phyloP scores from a whole-genome alignment of 352 stramenopile genomes.

The Phytophthora pini region DNA sequence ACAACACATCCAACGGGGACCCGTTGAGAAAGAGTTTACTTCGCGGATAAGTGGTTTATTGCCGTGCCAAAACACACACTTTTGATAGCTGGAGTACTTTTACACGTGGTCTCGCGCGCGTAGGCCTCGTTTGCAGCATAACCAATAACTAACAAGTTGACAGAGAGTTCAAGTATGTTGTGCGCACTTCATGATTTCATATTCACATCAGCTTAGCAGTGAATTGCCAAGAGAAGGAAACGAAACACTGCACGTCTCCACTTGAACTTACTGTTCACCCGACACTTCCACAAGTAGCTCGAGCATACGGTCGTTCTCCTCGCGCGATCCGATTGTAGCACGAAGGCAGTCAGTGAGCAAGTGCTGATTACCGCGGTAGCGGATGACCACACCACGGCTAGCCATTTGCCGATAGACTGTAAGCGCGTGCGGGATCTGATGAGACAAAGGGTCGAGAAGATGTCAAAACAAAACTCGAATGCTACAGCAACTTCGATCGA shows the following conservation, averaged over 20 bases:
- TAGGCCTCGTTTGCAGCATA: too few species aligned
- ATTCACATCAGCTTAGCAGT: neutral
- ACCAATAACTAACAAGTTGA: too few species aligned
- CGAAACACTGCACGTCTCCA: neutral
- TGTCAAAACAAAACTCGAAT: constrained; percentile 9
- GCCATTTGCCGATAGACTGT: constrained; percentile 96
- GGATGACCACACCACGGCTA: constrained; percentile 94
- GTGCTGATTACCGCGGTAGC: constrained; percentile 97
- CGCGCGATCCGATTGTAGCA: constrained; percentile 93
- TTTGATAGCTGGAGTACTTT: neutral
- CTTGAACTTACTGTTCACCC: constrained; percentile 46
- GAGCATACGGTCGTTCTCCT: constrained; percentile 96
- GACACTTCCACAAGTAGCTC: constrained; percentile 78
- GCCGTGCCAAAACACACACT: neutral
- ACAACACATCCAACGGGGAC: constrained; percentile 29
- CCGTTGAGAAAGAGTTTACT: constrained; percentile 63
- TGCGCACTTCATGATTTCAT: neutral
- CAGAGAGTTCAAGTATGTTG: neutral
- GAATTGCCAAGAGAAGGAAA: too few species aligned
- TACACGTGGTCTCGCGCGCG: neutral
- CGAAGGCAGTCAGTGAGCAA: constrained; percentile 96
- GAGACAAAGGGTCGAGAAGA: constrained; percentile 17
- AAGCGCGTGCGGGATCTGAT: constrained; percentile 86
- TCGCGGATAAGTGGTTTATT: constrained; percentile 21
- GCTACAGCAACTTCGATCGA: neutral